Evolutionary conservation across 2,329 filamentous ascomycete species (phyloP), one percentile per base, ranked within the genome.

Genomic region (Xylariomycetidae sp.): DNA sequence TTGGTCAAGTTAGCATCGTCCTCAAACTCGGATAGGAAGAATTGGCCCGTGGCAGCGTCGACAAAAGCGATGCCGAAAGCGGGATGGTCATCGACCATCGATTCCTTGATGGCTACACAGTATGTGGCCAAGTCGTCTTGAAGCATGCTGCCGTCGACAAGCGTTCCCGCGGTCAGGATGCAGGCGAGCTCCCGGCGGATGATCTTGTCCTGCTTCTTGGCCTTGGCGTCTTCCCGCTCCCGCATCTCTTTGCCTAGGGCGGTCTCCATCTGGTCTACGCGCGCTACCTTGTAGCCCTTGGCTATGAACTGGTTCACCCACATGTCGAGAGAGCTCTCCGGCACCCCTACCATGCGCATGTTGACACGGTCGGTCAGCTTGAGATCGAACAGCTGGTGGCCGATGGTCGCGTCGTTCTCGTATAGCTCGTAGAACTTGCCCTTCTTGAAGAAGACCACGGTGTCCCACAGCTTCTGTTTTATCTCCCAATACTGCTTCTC

Each of bases 401-500:
- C 92, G 36, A 97, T 82, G 0, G 90, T 95, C 5, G 92, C 92
- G 61, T 98, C 92, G 40, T 96, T 95, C 58, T 98, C 92, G 54
- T 97, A 98, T 0, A 98, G 72, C 58, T 98, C 92, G 56, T 96
- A 98, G 62, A 98, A 98, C 53, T 98, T 98, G 53, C 92, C 92
- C 69, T 98, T 98, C 63, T 97, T 98, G 80, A 98, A 98, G 64
- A 98, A 98, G 12, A 98, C 90, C 28, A 98, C 83, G 0, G 89
- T 96, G 46, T 96, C 88, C 85, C 87, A 97, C 46, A 94, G 86
- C 50, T 96, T 96, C 59, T 89, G 85, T 66, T 98, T 98, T 61
- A 98, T 97, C 53, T 94, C 88, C 92, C 92, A 98, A 59, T 98
- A 98, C 57, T 98, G 92, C 59, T 88, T 94, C 62, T 98, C 92